phyloP scores from a whole-genome alignment of 768 basidiomycete genomes.

The Sporobolomyces pararoseus region DNA sequence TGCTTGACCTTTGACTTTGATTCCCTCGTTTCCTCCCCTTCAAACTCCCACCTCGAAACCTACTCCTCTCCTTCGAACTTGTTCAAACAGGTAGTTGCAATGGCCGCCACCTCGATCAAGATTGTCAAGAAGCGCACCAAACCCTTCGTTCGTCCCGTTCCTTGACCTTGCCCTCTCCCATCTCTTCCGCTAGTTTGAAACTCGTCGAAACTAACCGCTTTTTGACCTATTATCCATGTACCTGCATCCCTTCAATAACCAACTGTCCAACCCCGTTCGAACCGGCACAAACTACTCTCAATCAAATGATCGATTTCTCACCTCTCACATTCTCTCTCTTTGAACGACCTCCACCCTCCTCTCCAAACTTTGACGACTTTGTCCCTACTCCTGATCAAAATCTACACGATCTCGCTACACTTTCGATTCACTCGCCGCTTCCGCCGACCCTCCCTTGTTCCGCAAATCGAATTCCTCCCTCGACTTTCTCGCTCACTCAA shows the following conservation, averaged over 20 bases:
- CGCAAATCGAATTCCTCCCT: too few relatives aligned
- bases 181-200: not conserved
- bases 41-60: not conserved
- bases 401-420: too few relatives aligned
- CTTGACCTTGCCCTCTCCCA: not conserved
- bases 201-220: too few relatives aligned
- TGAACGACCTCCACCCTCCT: not conserved
- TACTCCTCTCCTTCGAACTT: not conserved
- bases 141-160: conserved; percentile 58
- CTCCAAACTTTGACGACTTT: not conserved
- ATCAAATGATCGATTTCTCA: too few relatives aligned
- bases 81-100: conserved; percentile 20
- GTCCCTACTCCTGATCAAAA: too few relatives aligned
- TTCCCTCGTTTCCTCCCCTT: not conserved
- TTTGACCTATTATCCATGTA: too few relatives aligned
- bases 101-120: conserved; percentile 50
- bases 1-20: not conserved
- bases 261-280: too few relatives aligned
- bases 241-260: too few relatives aligned
- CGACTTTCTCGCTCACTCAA: too few relatives aligned
- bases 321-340: not conserved
- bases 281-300: too few relatives aligned
- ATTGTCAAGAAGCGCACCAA: conserved; percentile 97
- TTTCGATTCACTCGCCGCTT: too few relatives aligned
- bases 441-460: too few relatives aligned